Evolutionary conservation across 2,329 filamentous ascomycete genomes (phyloP), one percentile per base, ranked within the genome.

Genomic region (Aquanectria penicillioides): DNA sequence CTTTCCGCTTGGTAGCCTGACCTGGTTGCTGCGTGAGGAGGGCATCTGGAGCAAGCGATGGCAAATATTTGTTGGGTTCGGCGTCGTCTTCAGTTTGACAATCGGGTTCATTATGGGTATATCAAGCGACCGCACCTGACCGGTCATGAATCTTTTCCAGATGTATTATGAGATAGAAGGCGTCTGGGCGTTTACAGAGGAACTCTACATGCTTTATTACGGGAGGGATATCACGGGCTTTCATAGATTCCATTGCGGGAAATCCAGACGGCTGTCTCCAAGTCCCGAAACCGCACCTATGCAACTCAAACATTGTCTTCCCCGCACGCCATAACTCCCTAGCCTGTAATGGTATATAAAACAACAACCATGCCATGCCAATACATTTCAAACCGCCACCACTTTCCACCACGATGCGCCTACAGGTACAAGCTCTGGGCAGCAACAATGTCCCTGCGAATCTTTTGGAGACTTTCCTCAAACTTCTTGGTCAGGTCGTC

Each of bases 401-500:
- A 9, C 34, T 25, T 44, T 54, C 53, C n/a, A 28, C 33, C 18
- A 31, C n/a, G 29, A 34, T n/a, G 18, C 28, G 36, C 40, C 29
- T 88, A 95, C 75, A 97, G 83, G 74, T 97, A 98, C 76, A 98
- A 81, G 69, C 91, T 96, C 81, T 97, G 94, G 43, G 94, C 93
- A 20, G 94, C 93, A 58, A 99, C 94, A 74, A 99, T 94, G 75
- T 98, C 95, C 71, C 95, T 86, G 76, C 92, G 87, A 52, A 98
- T 91, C 84, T 96, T 95, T 57, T 85, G 83, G 68, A 99, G 80
- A 61, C 92, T 90, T 67, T 88, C 86, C 71, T 97, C 94, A 73
- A 99, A 99, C 79, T 97, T 97, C 73, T 89, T 86, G 72, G 94
- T 91, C 55, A 99, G 81, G 71, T 98, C 95, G 60, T 97, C 93